Evolutionary conservation across 208 protist species (phyloP), one percentile per base, ranked within the genome.

Genomic region (Tritrichomonas musculus): DNA sequence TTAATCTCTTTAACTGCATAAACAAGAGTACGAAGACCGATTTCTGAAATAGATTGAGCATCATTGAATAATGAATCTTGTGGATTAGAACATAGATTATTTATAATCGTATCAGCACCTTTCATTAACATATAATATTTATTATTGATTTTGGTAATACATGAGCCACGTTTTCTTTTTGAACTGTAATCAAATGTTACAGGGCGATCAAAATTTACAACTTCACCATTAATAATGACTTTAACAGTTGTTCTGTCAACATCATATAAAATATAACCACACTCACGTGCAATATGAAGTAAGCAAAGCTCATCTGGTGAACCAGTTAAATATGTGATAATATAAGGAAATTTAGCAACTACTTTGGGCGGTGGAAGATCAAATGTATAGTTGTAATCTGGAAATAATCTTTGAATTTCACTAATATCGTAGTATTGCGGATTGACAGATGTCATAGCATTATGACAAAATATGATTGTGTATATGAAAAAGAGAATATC

Each of bases 11-110:
- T 96, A 17, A 57, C 93, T 17, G 96, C 97, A 94, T 98, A 97
- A 14, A 98, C 97, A 0, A 99, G 95, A 39, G 98, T 99, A 55
- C 97, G 95, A 93, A 98, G 96, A 2, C 98, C 98, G 60, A 98
- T 96, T 92, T 97, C 96, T n/a, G 98, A 97, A 94, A 99, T 96
- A 94, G 98, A 98, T 77, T 96, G 97, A 94, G 99, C 98, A 95
- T 99, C 98, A 13, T 97, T 96, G 41, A 99, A 93, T 97, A 98
- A 99, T 92, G 98, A 96, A 65, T 96, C 96, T 44, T 82, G 94
- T 20, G 92, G 72, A 50, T 98, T 94, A 17, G 99, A 96, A 50
- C 95, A 80, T 22, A 55, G 25, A 57, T 33, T 14, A 50, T 50
- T 20, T 50, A 94, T 69, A 39, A 53, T 66, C 13, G 47, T 93